Evolutionary conservation across 176 grass and related monocot genomes (phyloP).

Genomic region (Stipa capillata): DNA sequence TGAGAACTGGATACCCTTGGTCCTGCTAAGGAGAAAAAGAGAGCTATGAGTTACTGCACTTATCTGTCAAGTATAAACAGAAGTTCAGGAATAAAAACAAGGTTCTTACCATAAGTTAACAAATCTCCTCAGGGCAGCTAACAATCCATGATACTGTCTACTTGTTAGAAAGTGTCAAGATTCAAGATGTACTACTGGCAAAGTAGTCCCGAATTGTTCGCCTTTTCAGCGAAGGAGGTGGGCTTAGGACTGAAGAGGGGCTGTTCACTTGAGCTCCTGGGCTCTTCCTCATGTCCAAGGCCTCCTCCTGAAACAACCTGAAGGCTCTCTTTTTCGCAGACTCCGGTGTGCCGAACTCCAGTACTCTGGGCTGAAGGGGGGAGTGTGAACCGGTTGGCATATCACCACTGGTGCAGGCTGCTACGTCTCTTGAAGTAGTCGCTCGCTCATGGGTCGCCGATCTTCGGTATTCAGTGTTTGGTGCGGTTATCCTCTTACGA

Average conservation of each 20-base stretch:
- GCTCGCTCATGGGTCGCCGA: conserved; percentile 25
- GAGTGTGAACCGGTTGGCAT: conserved; percentile 17
- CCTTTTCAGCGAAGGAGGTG: conserved; percentile 75
- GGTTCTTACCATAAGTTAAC: background rate
- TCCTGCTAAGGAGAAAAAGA: background rate
- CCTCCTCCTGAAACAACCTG: conserved; percentile 39
- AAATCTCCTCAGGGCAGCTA: background rate
- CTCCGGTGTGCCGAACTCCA: conserved; percentile 70
- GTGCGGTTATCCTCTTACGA: conserved; percentile 68
- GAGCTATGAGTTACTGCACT: background rate
- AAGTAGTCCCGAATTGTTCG: conserved; percentile 95
- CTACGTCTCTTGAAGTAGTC: conserved; percentile 25
- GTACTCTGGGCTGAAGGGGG: conserved; percentile 39
- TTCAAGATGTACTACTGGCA: conserved; percentile 39
- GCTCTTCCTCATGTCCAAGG: conserved; percentile 29
- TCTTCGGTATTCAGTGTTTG: conserved; percentile 37
- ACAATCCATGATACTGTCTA: background rate
- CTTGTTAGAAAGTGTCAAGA: background rate
- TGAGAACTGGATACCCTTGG: background rate
- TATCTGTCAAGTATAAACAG: background rate
- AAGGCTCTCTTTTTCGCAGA: conserved; percentile 67
- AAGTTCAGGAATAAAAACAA: background rate
- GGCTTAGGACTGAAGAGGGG: conserved; percentile 83
- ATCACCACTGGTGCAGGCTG: conserved; percentile 16
- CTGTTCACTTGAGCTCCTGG: conserved; percentile 38